phyloP scores from a whole-genome alignment of 495 filamentous ascomycete species.

The Talaromyces stipitatus region DNA sequence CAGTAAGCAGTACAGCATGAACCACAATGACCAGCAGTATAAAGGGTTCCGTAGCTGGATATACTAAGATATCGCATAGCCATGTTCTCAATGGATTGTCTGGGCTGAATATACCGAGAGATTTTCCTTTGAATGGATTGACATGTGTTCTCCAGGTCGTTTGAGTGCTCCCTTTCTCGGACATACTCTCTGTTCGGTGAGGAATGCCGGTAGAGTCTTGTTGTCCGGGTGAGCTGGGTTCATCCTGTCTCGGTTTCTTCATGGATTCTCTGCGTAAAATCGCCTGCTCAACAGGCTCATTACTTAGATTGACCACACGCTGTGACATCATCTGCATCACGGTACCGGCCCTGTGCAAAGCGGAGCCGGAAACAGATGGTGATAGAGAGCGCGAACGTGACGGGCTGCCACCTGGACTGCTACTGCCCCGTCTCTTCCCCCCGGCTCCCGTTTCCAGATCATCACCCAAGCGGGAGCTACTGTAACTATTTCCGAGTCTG shows the following conservation, averaged over 20 bases:
- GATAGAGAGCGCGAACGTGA: conserved; percentile 54
- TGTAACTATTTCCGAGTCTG: conserved; percentile 28
- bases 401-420: conserved; percentile 31
- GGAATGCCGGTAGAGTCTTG: conserved; percentile 47
- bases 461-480: conserved; percentile 51
- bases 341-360: conserved; percentile 72
- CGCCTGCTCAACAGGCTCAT: conserved; percentile 75
- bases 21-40: conserved; percentile 83
- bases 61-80: conserved; percentile 82
- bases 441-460: conserved; percentile 49
- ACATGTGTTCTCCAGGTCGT: conserved; percentile 42
- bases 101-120: conserved; percentile 76
- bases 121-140: conserved; percentile 83
- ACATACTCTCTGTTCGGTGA: conserved; percentile 22
- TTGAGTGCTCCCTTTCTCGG: conserved; percentile 26
- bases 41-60: conserved; percentile 77
- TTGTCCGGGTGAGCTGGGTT: conserved; percentile 50
- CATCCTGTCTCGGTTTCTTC: conserved; percentile 43
- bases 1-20: conserved; percentile 77
- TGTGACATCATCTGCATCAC: conserved; percentile 96
- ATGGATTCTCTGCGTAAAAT: conserved; percentile 57
- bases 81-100: conserved; percentile 64
- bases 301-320: conserved; percentile 94
- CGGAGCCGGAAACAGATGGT: conserved; percentile 54
- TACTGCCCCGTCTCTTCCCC: conserved; percentile 37